Percentiles rank a stretch among this genome's conserved stretches.
phyloP scores from a whole-genome alignment of 2,329 filamentous ascomycete genomes.

The Pseudonectria buxi region DNA sequence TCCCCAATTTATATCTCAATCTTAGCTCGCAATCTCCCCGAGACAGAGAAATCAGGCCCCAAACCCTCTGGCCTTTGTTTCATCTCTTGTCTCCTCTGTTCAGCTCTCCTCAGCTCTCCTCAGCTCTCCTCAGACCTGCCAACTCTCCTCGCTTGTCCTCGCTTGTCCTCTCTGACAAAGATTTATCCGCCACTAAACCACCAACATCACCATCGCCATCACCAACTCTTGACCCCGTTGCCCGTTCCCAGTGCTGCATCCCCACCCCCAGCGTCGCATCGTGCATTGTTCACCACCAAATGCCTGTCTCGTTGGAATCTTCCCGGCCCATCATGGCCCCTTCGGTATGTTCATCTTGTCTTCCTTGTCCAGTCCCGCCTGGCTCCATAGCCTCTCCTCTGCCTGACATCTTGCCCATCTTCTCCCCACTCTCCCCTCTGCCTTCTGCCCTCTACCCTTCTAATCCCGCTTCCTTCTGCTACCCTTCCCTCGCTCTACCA shows the following conservation, averaged over 20 bases:
- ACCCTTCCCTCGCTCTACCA: conserved; percentile 2
- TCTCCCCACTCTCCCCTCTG: neutral
- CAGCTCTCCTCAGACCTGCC: too few species aligned
- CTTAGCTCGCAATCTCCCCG: too few species aligned
- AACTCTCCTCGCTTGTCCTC: too few species aligned
- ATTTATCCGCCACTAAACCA: too few species aligned
- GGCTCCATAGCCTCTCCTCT: neutral
- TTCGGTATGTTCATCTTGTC: conserved; percentile 43
- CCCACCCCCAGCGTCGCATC: conserved; percentile 15
- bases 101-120: too few species aligned
- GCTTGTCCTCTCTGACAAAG: too few species aligned
- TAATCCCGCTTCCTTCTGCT: conserved; percentile 1
- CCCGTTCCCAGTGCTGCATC: conserved; percentile 7
- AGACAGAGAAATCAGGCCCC: neutral
- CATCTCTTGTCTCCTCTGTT: too few species aligned
- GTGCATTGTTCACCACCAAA: conserved; percentile 22
- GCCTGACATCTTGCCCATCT: neutral
- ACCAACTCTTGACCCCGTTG: neutral
- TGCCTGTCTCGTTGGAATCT: conserved; percentile 55
- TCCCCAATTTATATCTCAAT: neutral
- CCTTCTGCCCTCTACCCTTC: neutral
- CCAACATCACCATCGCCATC: too few species aligned
- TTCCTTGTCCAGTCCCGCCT: too few species aligned
- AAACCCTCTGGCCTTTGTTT: too few species aligned
- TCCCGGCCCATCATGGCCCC: conserved; percentile 57